Conservation (phyloP, 2,329 filamentous ascomycete genomes). For the Nemania abortiva region DNA sequence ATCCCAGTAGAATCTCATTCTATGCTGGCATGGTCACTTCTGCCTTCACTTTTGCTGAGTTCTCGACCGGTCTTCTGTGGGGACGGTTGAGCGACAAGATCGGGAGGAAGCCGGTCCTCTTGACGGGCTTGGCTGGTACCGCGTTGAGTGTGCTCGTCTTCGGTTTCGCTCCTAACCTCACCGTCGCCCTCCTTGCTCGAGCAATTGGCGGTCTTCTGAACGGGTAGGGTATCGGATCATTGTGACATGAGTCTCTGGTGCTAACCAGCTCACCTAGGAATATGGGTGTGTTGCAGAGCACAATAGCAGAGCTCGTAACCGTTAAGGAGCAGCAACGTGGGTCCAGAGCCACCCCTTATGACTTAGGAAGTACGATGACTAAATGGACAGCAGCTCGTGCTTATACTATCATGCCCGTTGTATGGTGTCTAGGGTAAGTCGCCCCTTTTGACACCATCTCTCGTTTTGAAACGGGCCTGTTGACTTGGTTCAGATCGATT, state of each 20-base stretch:
- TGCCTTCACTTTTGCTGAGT: constrained; percentile 95
- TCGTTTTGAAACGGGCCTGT: constrained; percentile 29
- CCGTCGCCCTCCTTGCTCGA: constrained; percentile 85
- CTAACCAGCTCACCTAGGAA: constrained; percentile 70
- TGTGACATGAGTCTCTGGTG: constrained; percentile 40
- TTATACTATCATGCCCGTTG: constrained; percentile 97
- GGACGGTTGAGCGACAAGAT: constrained; percentile 91
- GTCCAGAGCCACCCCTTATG: constrained; percentile 50
- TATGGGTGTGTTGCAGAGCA: constrained; percentile 94
- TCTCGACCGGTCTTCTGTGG: constrained; percentile 92
- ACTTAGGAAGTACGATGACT: constrained; percentile 37
- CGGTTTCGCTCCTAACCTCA: constrained; percentile 86
- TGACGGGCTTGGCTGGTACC: constrained; percentile 90
- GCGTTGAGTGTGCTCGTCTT: constrained; percentile 93
- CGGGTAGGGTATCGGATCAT: constrained; percentile 67
- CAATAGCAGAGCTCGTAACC: constrained; percentile 92
- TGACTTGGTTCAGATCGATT: constrained; percentile 75
- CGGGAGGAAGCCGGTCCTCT: constrained; percentile 90
- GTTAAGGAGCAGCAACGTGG: constrained; percentile 91
- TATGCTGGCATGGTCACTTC: constrained; percentile 98
- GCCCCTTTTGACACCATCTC: constrained; percentile 45
- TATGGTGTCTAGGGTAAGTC: constrained; percentile 92
- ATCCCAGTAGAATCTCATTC: constrained; percentile 83
- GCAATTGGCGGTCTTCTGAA: constrained; percentile 92
- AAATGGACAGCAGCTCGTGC: constrained; percentile 74